These are phyloP conservation scores for Blepharisma japonicum DNA, from an alignment of 73 alveolate genomes.

Conservation along the genomic window DNA sequence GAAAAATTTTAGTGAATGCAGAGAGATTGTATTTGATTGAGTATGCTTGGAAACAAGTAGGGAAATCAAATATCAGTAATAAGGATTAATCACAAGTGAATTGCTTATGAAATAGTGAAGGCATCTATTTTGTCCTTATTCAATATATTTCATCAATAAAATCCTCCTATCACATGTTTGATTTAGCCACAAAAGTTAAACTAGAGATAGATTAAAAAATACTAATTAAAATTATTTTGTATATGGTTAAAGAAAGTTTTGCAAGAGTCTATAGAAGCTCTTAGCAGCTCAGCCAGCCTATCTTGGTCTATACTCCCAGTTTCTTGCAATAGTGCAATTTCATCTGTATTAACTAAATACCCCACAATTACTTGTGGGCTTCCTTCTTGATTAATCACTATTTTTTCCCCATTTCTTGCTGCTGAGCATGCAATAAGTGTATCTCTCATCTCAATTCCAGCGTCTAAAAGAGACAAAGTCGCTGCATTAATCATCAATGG, in stretches of 20 bases:
- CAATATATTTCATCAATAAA: no score
- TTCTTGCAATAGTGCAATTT: background rate
- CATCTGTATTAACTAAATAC: constrained; percentile 15
- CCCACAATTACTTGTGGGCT: constrained; percentile 2
- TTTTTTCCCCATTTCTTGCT: background rate
- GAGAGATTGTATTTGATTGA: no score
- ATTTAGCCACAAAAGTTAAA: no score
- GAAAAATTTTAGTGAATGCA: no score
- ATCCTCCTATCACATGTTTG: no score
- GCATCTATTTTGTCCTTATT: no score
- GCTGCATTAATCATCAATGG: constrained; percentile 6
- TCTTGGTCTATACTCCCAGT: background rate
- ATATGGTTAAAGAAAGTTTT: background rate
- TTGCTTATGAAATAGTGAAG: no score
- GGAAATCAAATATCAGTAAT: no score
- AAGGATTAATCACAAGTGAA: no score
- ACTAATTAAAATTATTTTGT: background rate
- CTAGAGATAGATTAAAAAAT: no score
- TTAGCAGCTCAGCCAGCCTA: background rate
- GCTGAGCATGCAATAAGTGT: background rate
- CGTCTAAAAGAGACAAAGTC: background rate
- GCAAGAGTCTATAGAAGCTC: constrained; percentile 4
- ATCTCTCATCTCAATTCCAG: constrained; percentile 25
- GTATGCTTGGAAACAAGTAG: no score
- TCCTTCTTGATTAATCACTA: background rate